These are phyloP conservation scores for Colletotrichum abscissum DNA, from an alignment of 2,329 filamentous ascomycete species.

Conservation along the genomic window DNA sequence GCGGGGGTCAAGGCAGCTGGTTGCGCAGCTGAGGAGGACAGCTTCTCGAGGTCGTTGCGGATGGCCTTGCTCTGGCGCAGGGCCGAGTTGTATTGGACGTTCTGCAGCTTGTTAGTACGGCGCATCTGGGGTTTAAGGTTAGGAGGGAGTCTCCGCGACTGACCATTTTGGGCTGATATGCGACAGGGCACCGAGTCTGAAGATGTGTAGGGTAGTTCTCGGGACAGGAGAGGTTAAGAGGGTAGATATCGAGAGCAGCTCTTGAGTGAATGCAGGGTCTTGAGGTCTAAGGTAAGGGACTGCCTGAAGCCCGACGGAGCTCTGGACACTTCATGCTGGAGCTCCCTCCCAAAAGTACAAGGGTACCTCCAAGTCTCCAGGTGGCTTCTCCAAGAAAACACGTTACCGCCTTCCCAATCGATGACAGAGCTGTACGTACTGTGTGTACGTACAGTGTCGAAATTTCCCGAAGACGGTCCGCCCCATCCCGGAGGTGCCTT, in stretches of 20 bases:
- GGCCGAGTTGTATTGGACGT: conserved; percentile 86
- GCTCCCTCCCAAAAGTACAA: not conserved
- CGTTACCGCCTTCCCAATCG: conserved; percentile 29
- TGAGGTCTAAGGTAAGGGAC: not conserved
- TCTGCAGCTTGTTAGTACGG: conserved; percentile 63
- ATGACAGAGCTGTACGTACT: not conserved
- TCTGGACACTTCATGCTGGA: conserved; percentile 16
- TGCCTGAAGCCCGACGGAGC: not conserved
- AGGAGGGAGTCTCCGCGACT: not conserved
- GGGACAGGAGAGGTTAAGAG: not conserved
- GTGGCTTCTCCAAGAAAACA: conserved; percentile 28
- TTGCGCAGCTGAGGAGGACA: conserved; percentile 68
- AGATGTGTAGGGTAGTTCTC: not conserved
- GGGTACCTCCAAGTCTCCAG: conserved; percentile 1
- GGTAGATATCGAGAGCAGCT: not conserved
- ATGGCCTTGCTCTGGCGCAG: conserved; percentile 86
- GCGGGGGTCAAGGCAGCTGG: conserved; percentile 70
- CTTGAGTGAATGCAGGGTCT: conserved; percentile 8
- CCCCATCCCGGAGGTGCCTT: not conserved
- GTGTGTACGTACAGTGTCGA: not conserved
- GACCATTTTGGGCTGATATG: conserved; percentile 18
- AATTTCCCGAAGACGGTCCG: not conserved
- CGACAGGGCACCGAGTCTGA: not conserved
- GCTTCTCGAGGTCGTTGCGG: conserved; percentile 78
- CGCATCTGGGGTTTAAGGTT: not conserved